Base-by-base conservation (phyloP, 495 filamentous ascomycete genomes). In the Hyaloscypha bicolor region DNA sequence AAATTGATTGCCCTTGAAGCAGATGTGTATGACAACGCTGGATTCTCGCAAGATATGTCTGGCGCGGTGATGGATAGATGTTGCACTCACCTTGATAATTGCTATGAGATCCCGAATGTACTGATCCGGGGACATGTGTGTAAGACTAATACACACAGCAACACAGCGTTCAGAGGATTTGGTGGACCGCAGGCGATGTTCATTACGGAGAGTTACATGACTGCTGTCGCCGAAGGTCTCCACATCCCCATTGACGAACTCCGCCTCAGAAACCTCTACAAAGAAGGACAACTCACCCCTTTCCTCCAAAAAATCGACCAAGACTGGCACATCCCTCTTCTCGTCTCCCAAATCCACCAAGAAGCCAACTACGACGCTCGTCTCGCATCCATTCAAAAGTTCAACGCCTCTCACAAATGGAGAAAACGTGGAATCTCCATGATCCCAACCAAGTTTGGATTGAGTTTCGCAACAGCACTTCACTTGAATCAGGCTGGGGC, bases 151-250 rank as follows among this genome's bases (percentile, higher is more conserved):
- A 79, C 70, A 6, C 78, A 80, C 66, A 79, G 78, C 56, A 80
- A 80, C 55, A 80, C 78, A 4, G 78, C 78, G 5, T 80, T 78
- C 67, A 63, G 78, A 62, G 78, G 78, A 4, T 80, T 80, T 64
- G 78, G 78, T 14, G 78, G 74, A 1, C 78, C 78, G 0, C 78
- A 80, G 61, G 78, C 74, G 9, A 79, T 79, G 74, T 80, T 72
- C 29, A 73, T 79, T 25, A 60, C 78, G 9, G 78, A 80, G 66
- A 74, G 71, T 56, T 74, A 76, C 25, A 77, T 80, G 78, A 74
- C 72, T n/a, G 71, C 75, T 35, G 67, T 79, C 53, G 76, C 78
- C 2, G 78, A 80, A 55, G 72, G 68, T 4, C 64, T 80, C 4
- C 64, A 70, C 4, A 76, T 80, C 16, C 69, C 74, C 9, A 71